Evolutionary conservation across 768 basidiomycete species (phyloP), one percentile per base, ranked within the genome.

Genomic region (Hysterangium stoloniferum): DNA sequence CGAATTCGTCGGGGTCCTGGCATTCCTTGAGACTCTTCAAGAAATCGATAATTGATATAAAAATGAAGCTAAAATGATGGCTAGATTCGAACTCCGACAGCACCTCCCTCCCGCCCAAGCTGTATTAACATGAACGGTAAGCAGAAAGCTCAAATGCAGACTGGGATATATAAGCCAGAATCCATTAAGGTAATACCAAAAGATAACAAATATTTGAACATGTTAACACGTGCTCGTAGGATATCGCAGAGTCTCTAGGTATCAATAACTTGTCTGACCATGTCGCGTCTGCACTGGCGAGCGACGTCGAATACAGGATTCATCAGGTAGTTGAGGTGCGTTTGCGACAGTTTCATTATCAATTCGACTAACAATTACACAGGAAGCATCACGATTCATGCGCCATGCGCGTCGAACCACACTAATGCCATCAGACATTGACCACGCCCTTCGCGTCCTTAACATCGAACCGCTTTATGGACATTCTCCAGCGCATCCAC

Each of bases 341-440:
- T 59, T 17, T 20, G 12, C 32, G n/a, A n/a, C n/a, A n/a, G n/a
- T 47, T 36, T 25, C 13, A 6, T 25, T 13, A 31, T 40, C 22
- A 31, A 27, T 34, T 42, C 38, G 25, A 48, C 56, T 20, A 31
- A 35, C 51, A 46, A 9, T 20, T 17, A 6, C 52, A 12, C 68
- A 94, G 86, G 95, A 98, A 77, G 92, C 95, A 7, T 83, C 92
- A 22, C 86, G 94, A 45, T 99, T 95, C 68, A 96, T 95, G 89
- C 79, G 92, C 20, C 93, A 98, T 65, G 87, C 87, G 5, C 80
- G 88, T 52, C 75, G 96, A 48, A 91, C 86, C n/a, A 86, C 86
- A 0, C 74, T 99, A 65, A 86, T 82, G 7, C 87, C 92, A 5
- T 74, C 82, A 20, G 96, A 99, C 68, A 82, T 98, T 52, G 94